Evolutionary conservation across 2,329 filamentous ascomycete genomes (phyloP).

Genomic region (Thyridium curvatum): DNA sequence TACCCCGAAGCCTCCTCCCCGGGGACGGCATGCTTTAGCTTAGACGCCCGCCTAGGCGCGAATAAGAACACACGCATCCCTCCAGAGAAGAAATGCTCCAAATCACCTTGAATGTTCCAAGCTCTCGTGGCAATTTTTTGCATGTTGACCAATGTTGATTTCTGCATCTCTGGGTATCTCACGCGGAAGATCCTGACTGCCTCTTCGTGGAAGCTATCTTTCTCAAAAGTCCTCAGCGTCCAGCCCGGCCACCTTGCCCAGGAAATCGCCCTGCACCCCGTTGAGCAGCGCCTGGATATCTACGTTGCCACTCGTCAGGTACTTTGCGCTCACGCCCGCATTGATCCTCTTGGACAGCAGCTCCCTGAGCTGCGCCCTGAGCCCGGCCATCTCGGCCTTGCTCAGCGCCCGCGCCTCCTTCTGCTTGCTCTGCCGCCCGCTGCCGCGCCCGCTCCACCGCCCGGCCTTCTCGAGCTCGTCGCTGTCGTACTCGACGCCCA

Average conservation of each 20-base stretch:
- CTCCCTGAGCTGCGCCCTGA: constrained; percentile 67
- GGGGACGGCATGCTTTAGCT: too few species aligned
- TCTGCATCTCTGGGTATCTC: too few species aligned
- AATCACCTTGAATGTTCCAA: too few species aligned
- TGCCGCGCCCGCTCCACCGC: constrained; percentile 61
- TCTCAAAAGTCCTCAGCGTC: constrained; percentile 22
- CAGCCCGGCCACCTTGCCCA: constrained; percentile 45
- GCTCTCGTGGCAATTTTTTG: too few species aligned
- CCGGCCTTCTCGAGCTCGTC: constrained; percentile 71
- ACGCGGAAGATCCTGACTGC: too few species aligned
- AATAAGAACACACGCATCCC: too few species aligned
- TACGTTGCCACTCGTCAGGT: constrained; percentile 78
- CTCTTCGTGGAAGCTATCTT: too few species aligned
- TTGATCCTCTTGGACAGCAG: constrained; percentile 72
- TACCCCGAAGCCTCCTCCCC: too few species aligned
- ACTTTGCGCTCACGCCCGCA: constrained; percentile 79
- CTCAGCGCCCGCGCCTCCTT: constrained; percentile 59
- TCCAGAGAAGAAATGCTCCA: too few species aligned
- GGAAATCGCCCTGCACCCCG: constrained; percentile 60
- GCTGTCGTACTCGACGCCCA: constrained; percentile 89
- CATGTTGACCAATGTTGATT: too few species aligned
- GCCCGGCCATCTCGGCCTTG: constrained; percentile 65
- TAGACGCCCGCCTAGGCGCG: too few species aligned
- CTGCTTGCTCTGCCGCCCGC: constrained; percentile 68
- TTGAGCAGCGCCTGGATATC: constrained; percentile 65